phyloP scores from a whole-genome alignment of 805 yeast genomes.

The Kodamaea restingae region DNA sequence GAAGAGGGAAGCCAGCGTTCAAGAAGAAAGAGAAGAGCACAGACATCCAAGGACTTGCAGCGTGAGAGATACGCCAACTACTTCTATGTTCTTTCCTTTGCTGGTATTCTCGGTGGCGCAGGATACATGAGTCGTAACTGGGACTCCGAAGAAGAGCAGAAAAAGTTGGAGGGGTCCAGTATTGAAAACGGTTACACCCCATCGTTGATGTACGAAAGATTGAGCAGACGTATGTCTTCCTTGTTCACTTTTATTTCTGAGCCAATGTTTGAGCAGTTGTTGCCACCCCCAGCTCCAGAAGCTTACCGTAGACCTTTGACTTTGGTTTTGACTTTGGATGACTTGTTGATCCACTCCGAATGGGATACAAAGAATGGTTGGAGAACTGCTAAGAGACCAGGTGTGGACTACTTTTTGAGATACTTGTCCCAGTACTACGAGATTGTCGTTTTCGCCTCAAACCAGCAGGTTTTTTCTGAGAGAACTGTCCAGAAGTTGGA shows the following conservation, averaged over 20 bases:
- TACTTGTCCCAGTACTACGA: slow-evolving; percentile 95
- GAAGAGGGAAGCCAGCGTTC: slow-evolving; percentile 13
- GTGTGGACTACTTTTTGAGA: slow-evolving; percentile 92
- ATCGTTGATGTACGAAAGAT: slow-evolving; percentile 60
- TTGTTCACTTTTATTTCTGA: slow-evolving; percentile 82
- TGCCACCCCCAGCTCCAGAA: slow-evolving; percentile 90
- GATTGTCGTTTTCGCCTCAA: slow-evolving; percentile 84
- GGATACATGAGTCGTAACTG: slow-evolving; percentile 78
- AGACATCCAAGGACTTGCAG: slow-evolving; percentile 70
- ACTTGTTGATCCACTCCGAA: slow-evolving; percentile 81
- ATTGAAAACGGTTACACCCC: slow-evolving; percentile 69
- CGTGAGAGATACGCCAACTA: slow-evolving; percentile 78
- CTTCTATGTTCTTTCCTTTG: slow-evolving; percentile 60
- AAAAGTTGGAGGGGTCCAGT: slow-evolving; percentile 46
- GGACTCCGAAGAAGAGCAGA: slow-evolving; percentile 70
- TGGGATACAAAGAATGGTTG: slow-evolving; percentile 94
- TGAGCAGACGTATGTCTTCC: slow-evolving; percentile 65
- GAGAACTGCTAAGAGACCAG: slow-evolving; percentile 99
- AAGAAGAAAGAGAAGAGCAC: slow-evolving; percentile 35
- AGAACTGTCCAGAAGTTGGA: slow-evolving; percentile 83
- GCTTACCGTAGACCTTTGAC: slow-evolving; percentile 92
- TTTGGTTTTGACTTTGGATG: slow-evolving; percentile 84
- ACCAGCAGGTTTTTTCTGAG: slow-evolving; percentile 81
- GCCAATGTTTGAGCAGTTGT: slow-evolving; percentile 87
- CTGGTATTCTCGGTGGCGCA: slow-evolving; percentile 49